These are phyloP conservation scores for Wickerhamiella siamensis DNA, from an alignment of 805 yeast genomes.

Conservation along the genomic window DNA sequence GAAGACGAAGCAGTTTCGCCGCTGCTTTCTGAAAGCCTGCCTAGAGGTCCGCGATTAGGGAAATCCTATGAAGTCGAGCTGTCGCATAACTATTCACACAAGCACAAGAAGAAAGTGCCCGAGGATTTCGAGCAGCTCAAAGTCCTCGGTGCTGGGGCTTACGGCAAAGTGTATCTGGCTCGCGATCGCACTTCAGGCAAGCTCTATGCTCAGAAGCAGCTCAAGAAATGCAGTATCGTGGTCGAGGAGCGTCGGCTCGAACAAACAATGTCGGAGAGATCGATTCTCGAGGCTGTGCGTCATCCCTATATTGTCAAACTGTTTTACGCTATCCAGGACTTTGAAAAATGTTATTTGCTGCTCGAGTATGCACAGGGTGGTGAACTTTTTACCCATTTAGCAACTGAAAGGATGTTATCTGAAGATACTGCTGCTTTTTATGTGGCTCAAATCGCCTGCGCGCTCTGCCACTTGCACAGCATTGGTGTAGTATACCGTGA, in stretches of 20 bases:
- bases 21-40: neutral
- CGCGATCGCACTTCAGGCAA: slow-evolving; percentile 46
- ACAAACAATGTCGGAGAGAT: slow-evolving; percentile 66
- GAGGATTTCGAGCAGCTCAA: slow-evolving; percentile 58
- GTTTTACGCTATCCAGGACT: slow-evolving; percentile 73
- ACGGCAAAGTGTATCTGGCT: slow-evolving; percentile 73
- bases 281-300: slow-evolving; percentile 53
- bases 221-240: slow-evolving; percentile 66
- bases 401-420: slow-evolving; percentile 32
- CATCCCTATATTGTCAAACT: slow-evolving; percentile 75
- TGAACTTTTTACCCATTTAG: slow-evolving; percentile 56
- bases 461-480: slow-evolving; percentile 58
- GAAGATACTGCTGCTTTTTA: slow-evolving; percentile 65
- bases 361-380: slow-evolving; percentile 84
- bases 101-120: slow-evolving; percentile 19
- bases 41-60: slow-evolving; percentile 1
- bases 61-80: slow-evolving; percentile 36
- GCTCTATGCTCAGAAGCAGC: slow-evolving; percentile 74
- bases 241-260: slow-evolving; percentile 46
- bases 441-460: slow-evolving; percentile 67
- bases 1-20: neutral
- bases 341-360: slow-evolving; percentile 55
- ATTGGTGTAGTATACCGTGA: slow-evolving; percentile 80
- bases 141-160: slow-evolving; percentile 77
- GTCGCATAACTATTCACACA: slow-evolving; percentile 19